Evolutionary conservation across 2,329 filamentous ascomycete species (phyloP).

Genomic region (Myriosclerotinia duriaeana): DNA sequence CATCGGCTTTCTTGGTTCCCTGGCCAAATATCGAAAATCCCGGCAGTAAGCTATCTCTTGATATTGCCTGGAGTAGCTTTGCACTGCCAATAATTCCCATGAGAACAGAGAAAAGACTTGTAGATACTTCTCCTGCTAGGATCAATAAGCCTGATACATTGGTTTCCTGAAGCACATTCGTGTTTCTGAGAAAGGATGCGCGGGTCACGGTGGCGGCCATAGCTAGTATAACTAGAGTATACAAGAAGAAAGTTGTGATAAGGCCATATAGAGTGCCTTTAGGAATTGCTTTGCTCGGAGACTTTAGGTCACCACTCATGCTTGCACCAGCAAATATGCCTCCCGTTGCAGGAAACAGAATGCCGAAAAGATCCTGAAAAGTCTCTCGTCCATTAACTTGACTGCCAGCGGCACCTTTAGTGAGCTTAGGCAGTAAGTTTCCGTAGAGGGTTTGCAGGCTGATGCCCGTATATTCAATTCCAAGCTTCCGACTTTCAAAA

Average conservation of each 20-base stretch:
- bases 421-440: conserved; percentile 71
- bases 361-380: conserved; percentile 81
- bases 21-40: conserved; percentile 72
- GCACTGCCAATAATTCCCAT: conserved; percentile 87
- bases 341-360: conserved; percentile 70
- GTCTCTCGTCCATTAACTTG: conserved; percentile 63
- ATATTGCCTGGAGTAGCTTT: conserved; percentile 80
- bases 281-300: conserved; percentile 81
- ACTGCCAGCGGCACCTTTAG: conserved; percentile 60
- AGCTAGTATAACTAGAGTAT: conserved; percentile 73
- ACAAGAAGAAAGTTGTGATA: conserved; percentile 71
- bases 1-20: conserved; percentile 69
- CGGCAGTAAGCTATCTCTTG: conserved; percentile 74
- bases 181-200: conserved; percentile 63
- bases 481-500: conserved; percentile 61
- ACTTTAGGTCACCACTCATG: conserved; percentile 83
- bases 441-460: conserved; percentile 65
- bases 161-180: conserved; percentile 79
- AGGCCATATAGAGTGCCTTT: conserved; percentile 80
- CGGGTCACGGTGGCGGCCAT: conserved; percentile 76
- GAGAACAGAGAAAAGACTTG: conserved; percentile 78
- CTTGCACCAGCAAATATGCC: conserved; percentile 72
- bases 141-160: conserved; percentile 73
- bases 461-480: conserved; percentile 77
- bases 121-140: conserved; percentile 78